Conservation (phyloP, 2,329 filamentous ascomycete species). For the Exophiala bonariae region DNA sequence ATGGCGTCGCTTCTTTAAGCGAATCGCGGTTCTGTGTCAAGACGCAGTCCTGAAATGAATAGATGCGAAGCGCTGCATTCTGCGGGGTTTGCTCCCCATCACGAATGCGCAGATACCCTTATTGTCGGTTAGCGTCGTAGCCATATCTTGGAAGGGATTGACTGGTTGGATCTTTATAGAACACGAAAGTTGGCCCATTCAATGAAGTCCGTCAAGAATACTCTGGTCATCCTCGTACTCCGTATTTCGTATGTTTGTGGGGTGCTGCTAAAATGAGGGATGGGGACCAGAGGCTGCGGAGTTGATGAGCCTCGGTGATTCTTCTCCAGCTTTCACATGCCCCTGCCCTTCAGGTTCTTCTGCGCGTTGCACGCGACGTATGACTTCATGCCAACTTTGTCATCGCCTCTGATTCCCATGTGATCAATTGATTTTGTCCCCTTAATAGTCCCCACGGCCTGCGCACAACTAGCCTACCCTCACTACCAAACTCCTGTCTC, state of each 20-base stretch:
- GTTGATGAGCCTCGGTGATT: conserved; percentile 11
- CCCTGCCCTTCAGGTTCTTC: conserved; percentile 17
- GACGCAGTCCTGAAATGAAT: conserved; percentile 68
- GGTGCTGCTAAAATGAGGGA: background rate
- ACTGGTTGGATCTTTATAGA: too few species aligned
- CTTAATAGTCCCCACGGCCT: background rate
- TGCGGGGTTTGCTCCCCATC: background rate
- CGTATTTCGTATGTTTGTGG: background rate
- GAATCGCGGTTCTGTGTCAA: conserved; percentile 82
- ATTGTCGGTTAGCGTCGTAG: too few species aligned
- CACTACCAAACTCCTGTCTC: too few species aligned
- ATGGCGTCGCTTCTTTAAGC: conserved; percentile 97
- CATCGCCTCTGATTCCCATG: conserved; percentile 8
- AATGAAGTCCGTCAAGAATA: too few species aligned
- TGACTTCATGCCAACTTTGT: conserved; percentile 20
- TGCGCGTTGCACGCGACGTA: background rate
- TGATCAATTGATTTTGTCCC: conserved; percentile 10
- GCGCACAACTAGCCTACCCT: background rate
- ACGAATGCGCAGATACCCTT: background rate
- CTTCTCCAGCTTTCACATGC: conserved; percentile 17
- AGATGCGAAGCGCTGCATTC: background rate
- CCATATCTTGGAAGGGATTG: too few species aligned
- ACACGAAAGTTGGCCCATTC: too few species aligned
- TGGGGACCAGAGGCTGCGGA: too few species aligned
- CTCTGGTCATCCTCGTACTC: background rate